Evolutionary conservation across 2,329 filamentous ascomycete species (phyloP).

Genomic region (Calonectria henricotiae): DNA sequence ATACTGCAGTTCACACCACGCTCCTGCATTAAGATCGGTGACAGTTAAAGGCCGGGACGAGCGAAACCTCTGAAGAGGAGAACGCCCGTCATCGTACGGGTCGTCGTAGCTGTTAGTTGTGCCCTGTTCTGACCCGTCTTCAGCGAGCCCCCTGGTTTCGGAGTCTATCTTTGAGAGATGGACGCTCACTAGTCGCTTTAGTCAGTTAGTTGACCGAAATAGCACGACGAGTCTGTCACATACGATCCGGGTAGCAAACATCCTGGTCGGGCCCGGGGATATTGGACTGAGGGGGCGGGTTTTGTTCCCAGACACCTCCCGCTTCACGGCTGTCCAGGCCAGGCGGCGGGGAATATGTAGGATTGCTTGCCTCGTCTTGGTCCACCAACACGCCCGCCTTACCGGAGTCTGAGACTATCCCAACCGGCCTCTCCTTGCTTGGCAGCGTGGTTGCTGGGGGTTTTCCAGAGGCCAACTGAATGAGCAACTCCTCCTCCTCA

Average conservation of each 20-base stretch:
- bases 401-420: constrained; percentile 49
- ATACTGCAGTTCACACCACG: constrained; percentile 97
- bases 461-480: constrained; percentile 56
- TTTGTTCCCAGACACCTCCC: not conserved
- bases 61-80: constrained; percentile 85
- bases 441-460: constrained; percentile 32
- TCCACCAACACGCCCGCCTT: constrained; percentile 37
- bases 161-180: constrained; percentile 55
- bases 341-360: constrained; percentile 7
- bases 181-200: constrained; percentile 76
- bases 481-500: constrained; percentile 64
- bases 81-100: constrained; percentile 57
- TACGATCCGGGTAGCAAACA: constrained; percentile 70
- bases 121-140: constrained; percentile 35
- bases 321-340: constrained; percentile 29
- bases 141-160: constrained; percentile 37
- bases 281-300: not conserved
- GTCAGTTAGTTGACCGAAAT: constrained; percentile 71
- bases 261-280: constrained; percentile 47
- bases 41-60: constrained; percentile 86
- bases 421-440: constrained; percentile 36
- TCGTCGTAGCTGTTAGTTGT: constrained; percentile 28
- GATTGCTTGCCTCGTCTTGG: constrained; percentile 34
- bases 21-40: constrained; percentile 88
- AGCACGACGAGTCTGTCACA: constrained; percentile 50